Percentiles rank a stretch among this genome's conserved stretches.
These are phyloP conservation scores for Rhodotorula kratochvilovae DNA, from an alignment of 768 basidiomycete species.

Conservation along the genomic window DNA sequence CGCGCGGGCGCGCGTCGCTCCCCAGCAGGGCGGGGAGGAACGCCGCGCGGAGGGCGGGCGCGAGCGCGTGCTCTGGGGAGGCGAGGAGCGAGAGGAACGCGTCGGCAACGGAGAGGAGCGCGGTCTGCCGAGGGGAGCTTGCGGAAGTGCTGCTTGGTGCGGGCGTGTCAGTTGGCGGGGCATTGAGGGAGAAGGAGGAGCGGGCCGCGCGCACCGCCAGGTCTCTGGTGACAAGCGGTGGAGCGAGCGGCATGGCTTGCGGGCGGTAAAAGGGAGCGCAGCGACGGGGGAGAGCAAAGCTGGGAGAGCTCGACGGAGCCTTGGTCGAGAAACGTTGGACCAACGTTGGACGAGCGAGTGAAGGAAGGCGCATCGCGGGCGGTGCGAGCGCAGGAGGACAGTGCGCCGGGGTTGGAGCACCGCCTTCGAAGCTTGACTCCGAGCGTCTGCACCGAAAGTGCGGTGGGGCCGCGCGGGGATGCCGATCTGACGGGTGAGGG, in stretches of 20 bases:
- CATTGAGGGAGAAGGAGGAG: neutral
- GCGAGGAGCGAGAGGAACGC: conserved; percentile 28
- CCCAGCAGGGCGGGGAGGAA: conserved; percentile 31
- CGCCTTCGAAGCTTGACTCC: too few relatives aligned
- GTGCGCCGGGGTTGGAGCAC: too few relatives aligned
- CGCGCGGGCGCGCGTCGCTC: neutral
- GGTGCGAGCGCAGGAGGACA: too few relatives aligned
- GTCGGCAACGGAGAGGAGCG: conserved; percentile 8
- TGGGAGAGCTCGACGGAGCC: neutral
- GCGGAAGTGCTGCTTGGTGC: conserved; percentile 23
- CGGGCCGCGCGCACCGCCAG: conserved; percentile 4
- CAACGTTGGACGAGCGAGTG: neutral
- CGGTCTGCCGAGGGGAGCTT: conserved; percentile 15
- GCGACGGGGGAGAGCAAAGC: neutral
- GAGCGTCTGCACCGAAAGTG: too few relatives aligned
- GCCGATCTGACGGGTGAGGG: too few relatives aligned
- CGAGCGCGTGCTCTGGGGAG: conserved; percentile 3
- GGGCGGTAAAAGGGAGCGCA: neutral
- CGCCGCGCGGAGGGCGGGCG: conserved; percentile 12
- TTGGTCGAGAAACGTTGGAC: too few relatives aligned
- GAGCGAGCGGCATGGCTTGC: neutral
- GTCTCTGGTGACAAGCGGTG: conserved; percentile 8
- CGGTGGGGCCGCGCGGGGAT: too few relatives aligned
- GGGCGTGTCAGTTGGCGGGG: neutral
- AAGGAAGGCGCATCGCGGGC: neutral